Evolutionary conservation across 169 alveolate genomes (phyloP), one percentile per base, ranked within the genome.

Genomic region (Theileria luwenshuni): DNA sequence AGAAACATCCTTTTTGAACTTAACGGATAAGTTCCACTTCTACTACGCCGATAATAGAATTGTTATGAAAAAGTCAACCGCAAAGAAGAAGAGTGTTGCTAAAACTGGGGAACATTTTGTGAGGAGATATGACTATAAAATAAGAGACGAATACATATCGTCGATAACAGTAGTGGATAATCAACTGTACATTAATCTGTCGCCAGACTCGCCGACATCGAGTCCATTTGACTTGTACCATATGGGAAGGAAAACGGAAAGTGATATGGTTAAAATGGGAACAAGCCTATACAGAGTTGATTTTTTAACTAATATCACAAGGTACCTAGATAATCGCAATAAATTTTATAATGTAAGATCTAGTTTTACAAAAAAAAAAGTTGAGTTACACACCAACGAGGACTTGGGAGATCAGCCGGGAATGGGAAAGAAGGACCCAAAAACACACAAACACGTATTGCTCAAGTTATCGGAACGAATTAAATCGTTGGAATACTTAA

Each of bases 381-480:
- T 28, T 38, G 21, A 28, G 21, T 27, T 17, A 21, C 65, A 56
- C 38, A 38, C 8, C 19, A 15, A 27, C 42, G 17, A 5, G 10
- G 45, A 10, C 17, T 10, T 38, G 45, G 32, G n/a, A 15, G 23
- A n/a, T 19, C 65, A 56, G 15, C 28, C n/a, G 8, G 65, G 38
- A n/a, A 3, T 51, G 61, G 15, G 10, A 3, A 35, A 41, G 3
- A 41, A 41, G n/a, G 72, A 43, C 35, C 35, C 51, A 2, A 62
- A 62, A 23, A 21, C 32, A 21, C 65, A 56, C 68, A 65, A 73
- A 21, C 87, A 79, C 27, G 87, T 79, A 0, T 42, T 79, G 52
- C 42, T 79, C n/a, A 74, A 71, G 41, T 28, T 79, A 17, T 79
- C 87, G n/a, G 83, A 79, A 33, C 75, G 87, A 1, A 69, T 79